Evolutionary conservation across 83 land plant species (phyloP).

Genomic region (Picea abies): DNA sequence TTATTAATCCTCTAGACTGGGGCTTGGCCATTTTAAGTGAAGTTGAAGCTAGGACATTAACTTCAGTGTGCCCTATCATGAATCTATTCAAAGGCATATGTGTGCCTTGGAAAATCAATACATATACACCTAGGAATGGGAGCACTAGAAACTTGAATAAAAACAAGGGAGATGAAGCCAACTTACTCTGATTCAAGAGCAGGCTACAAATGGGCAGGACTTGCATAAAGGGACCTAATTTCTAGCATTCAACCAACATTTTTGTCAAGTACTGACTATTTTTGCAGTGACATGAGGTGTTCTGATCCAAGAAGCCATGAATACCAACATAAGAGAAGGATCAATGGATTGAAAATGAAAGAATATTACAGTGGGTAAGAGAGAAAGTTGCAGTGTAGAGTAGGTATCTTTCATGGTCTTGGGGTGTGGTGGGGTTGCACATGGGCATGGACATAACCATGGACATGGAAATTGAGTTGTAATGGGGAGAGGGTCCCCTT

Average conservation of each 20-base stretch:
- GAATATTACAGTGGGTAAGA: too few species aligned
- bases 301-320: background rate
- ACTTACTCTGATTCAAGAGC: slow-evolving; percentile 62
- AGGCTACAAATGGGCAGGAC: slow-evolving; percentile 60
- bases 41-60: too few species aligned
- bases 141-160: too few species aligned
- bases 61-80: too few species aligned
- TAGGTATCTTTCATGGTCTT: slow-evolving; percentile 5
- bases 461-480: slow-evolving; percentile 1
- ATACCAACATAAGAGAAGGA: background rate
- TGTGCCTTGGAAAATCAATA: too few species aligned
- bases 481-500: background rate
- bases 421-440: slow-evolving; percentile 5
- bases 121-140: too few species aligned
- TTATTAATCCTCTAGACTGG: too few species aligned
- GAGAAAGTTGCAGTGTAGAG: too few species aligned
- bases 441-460: slow-evolving; percentile 9
- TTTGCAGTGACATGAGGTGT: background rate
- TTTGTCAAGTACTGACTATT: slow-evolving; percentile 52
- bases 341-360: background rate
- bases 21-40: too few species aligned
- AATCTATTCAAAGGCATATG: too few species aligned
- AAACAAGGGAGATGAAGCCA: too few species aligned
- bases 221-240: slow-evolving; percentile 60
- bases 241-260: slow-evolving; percentile 62